Evolutionary conservation across 1,284 basidiomycete genomes (phyloP), one percentile per base, ranked within the genome.

Genomic region (Leccinum fallax): DNA sequence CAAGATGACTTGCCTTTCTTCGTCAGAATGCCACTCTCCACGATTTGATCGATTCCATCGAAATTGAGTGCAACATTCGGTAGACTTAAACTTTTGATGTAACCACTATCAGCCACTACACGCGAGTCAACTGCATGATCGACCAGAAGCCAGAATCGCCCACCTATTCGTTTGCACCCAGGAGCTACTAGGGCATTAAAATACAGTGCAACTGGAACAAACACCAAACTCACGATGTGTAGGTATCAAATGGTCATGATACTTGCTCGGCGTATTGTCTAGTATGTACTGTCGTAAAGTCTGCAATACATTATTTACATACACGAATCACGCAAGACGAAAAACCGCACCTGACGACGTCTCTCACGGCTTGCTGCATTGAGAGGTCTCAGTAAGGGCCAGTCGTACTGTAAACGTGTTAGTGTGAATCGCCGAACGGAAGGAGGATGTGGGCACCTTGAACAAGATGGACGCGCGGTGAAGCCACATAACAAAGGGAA

Each of bases 31-130:
- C 81, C 81, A 16, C 71, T 67, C 57, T 77, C 71, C 9, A 72
- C 72, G 57, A 83, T 66, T 57, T 69, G 66, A 19, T 66, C 64
- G 61, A 85, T 80, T 7, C 72, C 71, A 57, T 77, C 76, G 65
- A 76, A 77, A 53, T 73, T 72, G n/a, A 81, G 73, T 30, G 75
- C 65, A 40, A 83, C 68, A 60, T 85, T 85, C 4, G 77, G 74
- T 24, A 74, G 71, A 62, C 77, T 71, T 34, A 83, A 71, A 15
- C 76, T 69, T 15, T 74, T 68, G 36, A 81, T 71, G 65, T 79
- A 83, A 21, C 78, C 78, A 9, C 71, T 71, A 61, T 82, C 76
- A 49, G 69, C 69, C 55, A 71, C 71, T 75, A 61, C 3, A 58
- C 5, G 8, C 11, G n/a, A n/a, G 24, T 67, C 13, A 55, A 24